phyloP scores from a whole-genome alignment of 257 asterid species.

The Mitragyna speciosa region DNA sequence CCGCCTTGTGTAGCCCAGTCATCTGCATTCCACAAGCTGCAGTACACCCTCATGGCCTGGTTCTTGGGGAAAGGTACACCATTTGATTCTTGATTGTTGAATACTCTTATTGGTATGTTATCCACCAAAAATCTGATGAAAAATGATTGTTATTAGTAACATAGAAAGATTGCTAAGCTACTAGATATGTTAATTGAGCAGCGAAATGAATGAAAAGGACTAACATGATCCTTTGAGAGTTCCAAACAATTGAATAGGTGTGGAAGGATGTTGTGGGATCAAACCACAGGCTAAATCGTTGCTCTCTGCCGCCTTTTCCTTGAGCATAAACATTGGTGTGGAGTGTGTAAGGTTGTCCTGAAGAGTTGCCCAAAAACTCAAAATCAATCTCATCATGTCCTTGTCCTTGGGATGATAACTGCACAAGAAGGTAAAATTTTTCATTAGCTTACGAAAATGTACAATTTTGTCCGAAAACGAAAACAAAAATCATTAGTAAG shows the following conservation, averaged over 20 bases:
- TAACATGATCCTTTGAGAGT: background rate
- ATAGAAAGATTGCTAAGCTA: background rate
- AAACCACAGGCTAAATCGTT: conserved; percentile 39
- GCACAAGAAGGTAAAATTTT: background rate
- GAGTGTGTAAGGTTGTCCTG: conserved; percentile 35
- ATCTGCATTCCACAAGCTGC: background rate
- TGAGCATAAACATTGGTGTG: conserved; percentile 38
- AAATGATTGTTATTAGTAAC: too few species aligned
- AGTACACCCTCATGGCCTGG: background rate
- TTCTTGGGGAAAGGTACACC: background rate
- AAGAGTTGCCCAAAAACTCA: conserved; percentile 32
- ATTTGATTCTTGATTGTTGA: background rate
- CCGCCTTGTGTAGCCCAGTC: background rate
- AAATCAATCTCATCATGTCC: conserved; percentile 37
- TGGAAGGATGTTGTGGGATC: conserved; percentile 35
- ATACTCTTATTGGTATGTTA: background rate
- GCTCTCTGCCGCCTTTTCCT: conserved; percentile 37
- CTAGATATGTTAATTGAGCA: background rate
- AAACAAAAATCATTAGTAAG: too few species aligned
- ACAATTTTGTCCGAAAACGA: background rate
- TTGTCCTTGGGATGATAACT: conserved; percentile 33
- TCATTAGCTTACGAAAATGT: background rate
- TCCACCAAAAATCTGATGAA: background rate
- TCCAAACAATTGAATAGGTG: conserved; percentile 39
- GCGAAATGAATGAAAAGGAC: background rate